phyloP scores from a whole-genome alignment of 1,284 basidiomycete species.

The Calocybe gambosa region DNA sequence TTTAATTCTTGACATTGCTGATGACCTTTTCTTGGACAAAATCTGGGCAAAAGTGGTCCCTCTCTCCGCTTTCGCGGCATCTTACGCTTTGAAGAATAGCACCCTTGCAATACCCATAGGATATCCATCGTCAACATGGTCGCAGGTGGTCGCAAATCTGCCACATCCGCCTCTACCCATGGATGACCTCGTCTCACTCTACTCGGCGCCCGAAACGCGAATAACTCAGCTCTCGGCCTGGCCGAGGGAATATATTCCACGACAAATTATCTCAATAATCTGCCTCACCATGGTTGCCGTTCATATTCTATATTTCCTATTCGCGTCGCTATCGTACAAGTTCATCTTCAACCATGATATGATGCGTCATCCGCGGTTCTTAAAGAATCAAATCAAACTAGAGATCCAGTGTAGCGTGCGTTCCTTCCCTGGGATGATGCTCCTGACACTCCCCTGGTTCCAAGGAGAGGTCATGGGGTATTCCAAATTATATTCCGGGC shows the following conservation, averaged over 20 bases:
- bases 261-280: conserved; percentile 76
- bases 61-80: conserved; percentile 46
- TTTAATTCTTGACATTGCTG: conserved; percentile 65
- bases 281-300: conserved; percentile 79
- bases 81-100: conserved; percentile 26
- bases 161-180: conserved; percentile 47
- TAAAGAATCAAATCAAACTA: conserved; percentile 79
- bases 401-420: conserved; percentile 79
- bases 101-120: conserved; percentile 29
- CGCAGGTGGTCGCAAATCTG: conserved; percentile 47
- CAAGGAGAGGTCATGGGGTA: conserved; percentile 87
- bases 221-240: conserved; percentile 54
- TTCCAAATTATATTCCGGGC: conserved; percentile 72
- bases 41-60: conserved; percentile 75
- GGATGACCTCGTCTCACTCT: conserved; percentile 28
- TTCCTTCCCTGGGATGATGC: conserved; percentile 77
- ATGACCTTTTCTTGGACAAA: conserved; percentile 75
- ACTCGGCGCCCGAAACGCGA: conserved; percentile 15
- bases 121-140: conserved; percentile 37
- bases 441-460: conserved; percentile 93
- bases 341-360: conserved; percentile 95
- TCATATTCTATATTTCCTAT: conserved; percentile 78
- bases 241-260: conserved; percentile 73
- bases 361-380: conserved; percentile 92
- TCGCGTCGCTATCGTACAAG: conserved; percentile 79